Evolutionary conservation across 371 early-diverging fungal species (phyloP), one percentile per base, ranked within the genome.

Genomic region (Lichtheimia corymbifera): DNA sequence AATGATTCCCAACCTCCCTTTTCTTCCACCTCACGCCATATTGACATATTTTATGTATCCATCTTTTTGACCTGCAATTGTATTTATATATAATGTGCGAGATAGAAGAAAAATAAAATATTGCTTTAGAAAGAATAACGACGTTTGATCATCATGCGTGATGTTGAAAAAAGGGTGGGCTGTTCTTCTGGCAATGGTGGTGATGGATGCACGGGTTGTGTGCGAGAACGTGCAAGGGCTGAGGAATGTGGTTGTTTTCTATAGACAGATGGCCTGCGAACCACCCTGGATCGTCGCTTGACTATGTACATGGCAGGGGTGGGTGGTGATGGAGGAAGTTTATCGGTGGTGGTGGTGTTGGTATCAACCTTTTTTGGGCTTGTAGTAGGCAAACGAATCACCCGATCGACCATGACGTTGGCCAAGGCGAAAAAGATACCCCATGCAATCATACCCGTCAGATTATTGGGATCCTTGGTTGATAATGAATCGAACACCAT

Each of bases 391-490:
- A 15, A 14, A 20, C 30, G n/a, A 17, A 56, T 42, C 11, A 65
- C 68, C n/a, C 57, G 60, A 56, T 70, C 66, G 2, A 77, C 66
- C 58, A 74, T 63, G 17, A 77, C 22, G 53, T 74, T 72, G 5
- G 74, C 66, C 5, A 74, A 41, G 0, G 72, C 60, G 52, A 77
- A 74, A 4, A 77, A 64, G 58, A 72, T 72, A 11, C 67, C 69
- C 77, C 77, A 77, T 7, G 74, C 62, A 2, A 74, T 50, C 68
- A 74, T 63, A 17, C 65, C 61, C 0, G 77, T 59, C 1, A 71
- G 13, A 41, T 53, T 59, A 57, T 71, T 66, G n/a, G 53, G 43
- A 13, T 25, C 40, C 20, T 55, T 43, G 3, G 54, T 58, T 3
- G 56, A 50, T n/a, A 61, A 54, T 9, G 70, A 67, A 35, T 72